These are phyloP conservation scores for Globisporangium irregulare DNA, from an alignment of 352 stramenopile genomes.

Conservation along the genomic window DNA sequence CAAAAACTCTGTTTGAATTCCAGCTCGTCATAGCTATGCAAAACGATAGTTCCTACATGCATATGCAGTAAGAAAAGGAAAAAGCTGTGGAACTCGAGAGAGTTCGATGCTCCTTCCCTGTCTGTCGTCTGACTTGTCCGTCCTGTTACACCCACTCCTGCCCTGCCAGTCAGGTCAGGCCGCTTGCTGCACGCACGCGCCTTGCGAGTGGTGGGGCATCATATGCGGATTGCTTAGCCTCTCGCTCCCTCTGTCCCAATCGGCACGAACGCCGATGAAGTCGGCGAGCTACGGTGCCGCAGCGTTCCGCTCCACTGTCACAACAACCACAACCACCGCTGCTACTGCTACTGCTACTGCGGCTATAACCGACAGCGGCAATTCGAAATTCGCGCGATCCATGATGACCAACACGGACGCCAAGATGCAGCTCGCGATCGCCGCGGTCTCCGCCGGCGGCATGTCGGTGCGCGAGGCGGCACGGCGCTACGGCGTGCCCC, in stretches of 20 bases:
- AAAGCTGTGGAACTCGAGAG: conserved; percentile 1
- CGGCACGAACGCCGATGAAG: conserved; percentile 17
- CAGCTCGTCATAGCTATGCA: not conserved
- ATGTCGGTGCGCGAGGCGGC: conserved; percentile 76
- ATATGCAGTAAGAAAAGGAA: not conserved
- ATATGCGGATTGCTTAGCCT: conserved; percentile 5
- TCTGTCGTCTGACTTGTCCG: conserved; percentile 2
- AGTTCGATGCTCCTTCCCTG: conserved; percentile 2
- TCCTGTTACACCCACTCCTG: not conserved
- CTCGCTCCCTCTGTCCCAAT: not conserved
- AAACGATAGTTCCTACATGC: not conserved
- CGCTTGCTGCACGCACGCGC: not conserved
- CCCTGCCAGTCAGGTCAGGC: not conserved
- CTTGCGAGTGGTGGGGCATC: not conserved
- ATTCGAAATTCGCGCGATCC: not conserved
- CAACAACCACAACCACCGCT: not conserved
- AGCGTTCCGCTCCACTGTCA: not conserved
- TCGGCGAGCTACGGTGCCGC: conserved; percentile 8
- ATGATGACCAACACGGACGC: conserved; percentile 27
- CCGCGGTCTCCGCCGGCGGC: conserved; percentile 43
- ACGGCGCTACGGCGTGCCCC: conserved; percentile 61
- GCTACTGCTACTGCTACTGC: not conserved
- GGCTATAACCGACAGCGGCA: not conserved
- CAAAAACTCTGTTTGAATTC: not conserved
- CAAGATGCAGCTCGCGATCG: conserved; percentile 62